A percentile compares a stretch with the other conserved stretches of the same genome.
Conservation (phyloP, 768 basidiomycete genomes). For the Kondoa subrosea region DNA sequence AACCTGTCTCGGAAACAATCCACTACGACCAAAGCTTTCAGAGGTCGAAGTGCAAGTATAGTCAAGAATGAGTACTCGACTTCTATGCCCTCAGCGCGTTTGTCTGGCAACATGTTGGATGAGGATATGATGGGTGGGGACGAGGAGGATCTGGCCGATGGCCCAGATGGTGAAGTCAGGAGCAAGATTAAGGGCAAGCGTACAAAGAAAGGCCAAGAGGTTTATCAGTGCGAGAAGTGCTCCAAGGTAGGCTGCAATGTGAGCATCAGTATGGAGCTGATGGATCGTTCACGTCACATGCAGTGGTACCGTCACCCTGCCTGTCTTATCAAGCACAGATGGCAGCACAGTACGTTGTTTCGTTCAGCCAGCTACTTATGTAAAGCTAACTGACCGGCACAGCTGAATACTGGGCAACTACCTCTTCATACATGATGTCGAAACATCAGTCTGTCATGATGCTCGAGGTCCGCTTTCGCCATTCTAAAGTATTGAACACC, state of each 20-base stretch:
- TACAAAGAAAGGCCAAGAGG: neutral
- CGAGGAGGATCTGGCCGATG: neutral
- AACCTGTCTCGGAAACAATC: neutral
- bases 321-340: conserved; percentile 90
- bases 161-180: conserved; percentile 3
- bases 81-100: neutral
- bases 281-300: no score
- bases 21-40: conserved; percentile 20
- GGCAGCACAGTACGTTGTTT: conserved; percentile 42
- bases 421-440: conserved; percentile 70
- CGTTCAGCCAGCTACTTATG: neutral
- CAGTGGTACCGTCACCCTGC: conserved; percentile 54
- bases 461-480: conserved; percentile 43
- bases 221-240: conserved; percentile 67
- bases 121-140: neutral
- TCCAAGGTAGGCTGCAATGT: conserved; percentile 49
- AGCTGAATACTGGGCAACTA: conserved; percentile 92
- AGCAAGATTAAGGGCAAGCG: neutral
- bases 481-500: neutral
- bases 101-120: neutral
- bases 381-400: conserved; percentile 26
- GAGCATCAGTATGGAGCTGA: conserved; percentile 34
- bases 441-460: conserved; percentile 97
- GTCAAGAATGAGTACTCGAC: neutral
- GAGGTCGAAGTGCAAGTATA: neutral